These are phyloP conservation scores for Suillus subaureus DNA, from an alignment of 768 basidiomycete genomes.

Conservation along the genomic window DNA sequence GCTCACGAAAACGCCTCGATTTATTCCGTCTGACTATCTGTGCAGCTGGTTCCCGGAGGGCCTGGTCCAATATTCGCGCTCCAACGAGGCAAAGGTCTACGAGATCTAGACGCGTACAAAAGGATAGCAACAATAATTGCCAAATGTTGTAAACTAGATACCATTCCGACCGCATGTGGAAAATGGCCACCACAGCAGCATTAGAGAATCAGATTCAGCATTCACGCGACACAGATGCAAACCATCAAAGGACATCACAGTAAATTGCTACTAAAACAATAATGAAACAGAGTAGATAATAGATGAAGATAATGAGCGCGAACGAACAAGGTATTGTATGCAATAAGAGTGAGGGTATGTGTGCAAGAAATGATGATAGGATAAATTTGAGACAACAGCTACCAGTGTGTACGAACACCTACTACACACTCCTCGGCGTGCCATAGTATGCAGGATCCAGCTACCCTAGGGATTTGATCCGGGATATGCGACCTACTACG, in stretches of 20 bases:
- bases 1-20: slow-evolving; percentile 30
- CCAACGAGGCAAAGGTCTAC: slow-evolving; percentile 73
- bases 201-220: neutral
- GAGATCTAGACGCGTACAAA: slow-evolving; percentile 46
- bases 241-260: neutral
- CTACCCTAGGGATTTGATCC: slow-evolving; percentile 11
- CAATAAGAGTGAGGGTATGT: slow-evolving; percentile 28
- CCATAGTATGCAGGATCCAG: slow-evolving; percentile 21
- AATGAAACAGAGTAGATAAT: neutral
- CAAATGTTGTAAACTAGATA: slow-evolving; percentile 24
- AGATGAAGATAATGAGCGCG: slow-evolving; percentile 11
- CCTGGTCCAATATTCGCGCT: slow-evolving; percentile 66
- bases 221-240: neutral
- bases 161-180: slow-evolving; percentile 1
- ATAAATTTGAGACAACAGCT: slow-evolving; percentile 9
- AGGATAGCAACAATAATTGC: neutral
- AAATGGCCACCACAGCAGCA: neutral
- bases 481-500: neutral
- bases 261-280: slow-evolving; percentile 2
- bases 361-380: slow-evolving; percentile 16
- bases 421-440: slow-evolving; percentile 28
- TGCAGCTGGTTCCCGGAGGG: slow-evolving; percentile 92
- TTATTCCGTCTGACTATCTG: neutral
- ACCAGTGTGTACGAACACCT: slow-evolving; percentile 10
- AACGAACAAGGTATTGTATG: slow-evolving; percentile 22